Percentiles rank a stretch among this genome's conserved stretches.
phyloP scores from a whole-genome alignment of 78 protist species.

The Dictyostelium capitatum region DNA sequence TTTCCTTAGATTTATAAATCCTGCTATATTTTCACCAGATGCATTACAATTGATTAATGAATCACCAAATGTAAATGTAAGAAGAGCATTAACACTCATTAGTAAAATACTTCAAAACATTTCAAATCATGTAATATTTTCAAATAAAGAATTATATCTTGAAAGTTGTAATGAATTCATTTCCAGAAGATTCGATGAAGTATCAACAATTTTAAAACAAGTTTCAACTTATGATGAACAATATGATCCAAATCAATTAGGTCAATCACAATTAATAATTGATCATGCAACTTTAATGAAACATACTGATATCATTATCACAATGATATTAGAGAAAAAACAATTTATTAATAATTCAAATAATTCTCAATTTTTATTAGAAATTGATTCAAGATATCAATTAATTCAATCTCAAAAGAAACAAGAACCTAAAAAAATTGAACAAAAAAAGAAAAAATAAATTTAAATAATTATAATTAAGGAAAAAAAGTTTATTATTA shows the following conservation, averaged over 20 bases:
- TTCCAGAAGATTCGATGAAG: neutral
- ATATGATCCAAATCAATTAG: neutral
- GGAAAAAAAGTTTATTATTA: too few species aligned
- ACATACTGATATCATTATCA: neutral
- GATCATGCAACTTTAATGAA: neutral
- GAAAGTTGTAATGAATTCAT: neutral
- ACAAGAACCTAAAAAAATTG: neutral
- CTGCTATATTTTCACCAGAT: slow-evolving; percentile 14
- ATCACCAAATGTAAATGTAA: neutral
- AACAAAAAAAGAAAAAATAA: neutral
- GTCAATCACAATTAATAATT: neutral
- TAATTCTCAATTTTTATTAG: neutral
- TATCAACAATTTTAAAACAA: neutral
- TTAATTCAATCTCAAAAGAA: neutral
- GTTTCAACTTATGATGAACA: neutral
- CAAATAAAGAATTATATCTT: slow-evolving; percentile 7
- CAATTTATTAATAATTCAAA: neutral
- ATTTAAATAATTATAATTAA: too few species aligned
- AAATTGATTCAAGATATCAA: neutral
- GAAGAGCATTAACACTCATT: slow-evolving; percentile 15
- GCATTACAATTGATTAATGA: neutral
- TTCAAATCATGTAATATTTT: slow-evolving; percentile 25
- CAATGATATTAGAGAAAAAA: neutral
- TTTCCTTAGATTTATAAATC: slow-evolving; percentile 24
- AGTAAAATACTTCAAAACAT: slow-evolving; percentile 41